Base-by-base conservation (phyloP, 1,284 basidiomycete genomes). In the Ceratobasidium sp. region DNA sequence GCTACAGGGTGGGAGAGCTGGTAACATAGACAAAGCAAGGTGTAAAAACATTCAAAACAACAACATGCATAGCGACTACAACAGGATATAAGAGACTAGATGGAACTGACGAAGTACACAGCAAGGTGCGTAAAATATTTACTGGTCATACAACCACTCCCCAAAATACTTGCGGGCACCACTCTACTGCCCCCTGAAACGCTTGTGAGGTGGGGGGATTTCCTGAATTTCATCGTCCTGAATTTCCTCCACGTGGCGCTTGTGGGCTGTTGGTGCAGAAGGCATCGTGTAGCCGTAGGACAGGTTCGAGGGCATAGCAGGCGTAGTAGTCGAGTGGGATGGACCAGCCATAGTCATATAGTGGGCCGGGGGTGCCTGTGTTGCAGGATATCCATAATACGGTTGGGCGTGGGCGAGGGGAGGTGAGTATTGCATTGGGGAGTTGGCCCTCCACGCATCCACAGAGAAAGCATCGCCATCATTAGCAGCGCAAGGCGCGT, bases 211-310 rank as follows among this genome's bases (percentile, higher is more conserved):
- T 6, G 41, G 62, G 14, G 62, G 46, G 27, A 64, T 64, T 27
- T 64, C 62, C 24, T 64, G 62, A 22, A 49, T 34, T 24, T 64
- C 62, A n/a, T 64, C 61, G 24, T 63, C 41, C 2, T 41, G 14
- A 6, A 39, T 13, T n/a, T 39, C 29, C 56, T 39, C 62, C 9
- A 34, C 24, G 1, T 22, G 62, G 14, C 41, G 62, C 31, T 64
- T 64, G 19, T 59, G 27, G 27, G 4, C 27, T 34, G 62, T 22
- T 41, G 9, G n/a, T n/a, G 16, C 19, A 39, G 59, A 2, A 13
- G 34, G 59, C 31, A 43, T 19, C 1, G n/a, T 61, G n/a, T 43
- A 11, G 29, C 7, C 16, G 6, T 53, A 22, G 27, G 51, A 53
- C 7, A 53, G 51, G 2, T 5, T 53, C 8, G 51, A 53, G 22